Conservation (phyloP, 2,329 filamentous ascomycete species). For the Hymenoscyphus fraxineus region DNA sequence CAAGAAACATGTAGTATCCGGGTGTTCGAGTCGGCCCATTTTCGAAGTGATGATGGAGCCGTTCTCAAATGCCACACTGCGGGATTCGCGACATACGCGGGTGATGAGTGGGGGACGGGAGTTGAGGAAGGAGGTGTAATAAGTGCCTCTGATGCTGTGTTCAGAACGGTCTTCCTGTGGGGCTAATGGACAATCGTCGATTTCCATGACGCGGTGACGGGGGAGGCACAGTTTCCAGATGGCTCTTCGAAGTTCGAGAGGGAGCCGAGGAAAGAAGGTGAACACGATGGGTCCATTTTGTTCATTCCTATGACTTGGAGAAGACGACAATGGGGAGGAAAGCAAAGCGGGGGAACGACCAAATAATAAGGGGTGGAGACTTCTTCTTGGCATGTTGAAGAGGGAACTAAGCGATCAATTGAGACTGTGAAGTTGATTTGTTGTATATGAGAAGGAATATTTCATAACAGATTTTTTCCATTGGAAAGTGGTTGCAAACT, state of each 20-base stretch:
- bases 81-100: not conserved
- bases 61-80: not conserved
- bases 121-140: not conserved
- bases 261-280: not conserved
- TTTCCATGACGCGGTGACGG: not conserved
- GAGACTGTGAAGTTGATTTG: too few relatives aligned
- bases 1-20: not conserved
- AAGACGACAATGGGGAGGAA: too few relatives aligned
- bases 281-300: not conserved
- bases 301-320: too few relatives aligned
- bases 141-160: not conserved
- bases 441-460: too few relatives aligned
- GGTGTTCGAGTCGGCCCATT: not conserved
- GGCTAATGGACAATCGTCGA: not conserved
- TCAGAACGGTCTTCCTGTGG: not conserved
- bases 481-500: too few relatives aligned
- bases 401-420: too few relatives aligned
- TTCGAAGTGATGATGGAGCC: not conserved
- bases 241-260: not conserved
- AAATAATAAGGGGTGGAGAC: too few relatives aligned
- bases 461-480: too few relatives aligned
- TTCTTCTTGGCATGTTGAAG: too few relatives aligned
- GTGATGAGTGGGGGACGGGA: not conserved
- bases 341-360: too few relatives aligned
- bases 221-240: not conserved